Evolutionary conservation across 2,329 filamentous ascomycete species (phyloP).

Genomic region (Fusarium chlamydosporum): DNA sequence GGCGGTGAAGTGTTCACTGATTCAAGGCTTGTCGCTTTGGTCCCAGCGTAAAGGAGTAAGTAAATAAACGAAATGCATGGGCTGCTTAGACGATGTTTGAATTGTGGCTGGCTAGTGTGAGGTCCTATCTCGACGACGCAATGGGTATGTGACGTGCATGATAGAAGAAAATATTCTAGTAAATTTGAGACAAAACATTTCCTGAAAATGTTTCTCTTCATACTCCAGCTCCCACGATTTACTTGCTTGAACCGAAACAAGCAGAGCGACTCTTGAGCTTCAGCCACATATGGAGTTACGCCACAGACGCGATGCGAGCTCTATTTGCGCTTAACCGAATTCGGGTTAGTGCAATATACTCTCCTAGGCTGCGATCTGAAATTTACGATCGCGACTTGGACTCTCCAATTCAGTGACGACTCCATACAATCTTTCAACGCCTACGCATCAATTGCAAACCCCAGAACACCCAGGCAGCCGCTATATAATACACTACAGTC

Average conservation of each 20-base stretch:
- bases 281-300: constrained; percentile 35
- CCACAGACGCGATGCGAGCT: constrained; percentile 34
- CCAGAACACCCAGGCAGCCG: constrained; percentile 38
- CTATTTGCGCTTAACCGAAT: constrained; percentile 17
- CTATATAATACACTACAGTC: constrained; percentile 24
- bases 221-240: not conserved
- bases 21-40: constrained; percentile 27
- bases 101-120: constrained; percentile 41
- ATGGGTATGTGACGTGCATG: no score
- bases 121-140: not conserved
- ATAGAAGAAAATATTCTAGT: not conserved
- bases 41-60: constrained; percentile 27
- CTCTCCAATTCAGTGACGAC: constrained; percentile 36
- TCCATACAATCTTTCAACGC: constrained; percentile 45
- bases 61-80: constrained; percentile 39
- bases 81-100: constrained; percentile 9
- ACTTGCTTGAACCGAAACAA: not conserved
- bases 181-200: not conserved
- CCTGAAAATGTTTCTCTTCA: not conserved
- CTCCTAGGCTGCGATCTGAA: constrained; percentile 53
- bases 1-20: constrained; percentile 23
- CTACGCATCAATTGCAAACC: constrained; percentile 47
- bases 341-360: constrained; percentile 39
- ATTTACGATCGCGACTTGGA: constrained; percentile 55
- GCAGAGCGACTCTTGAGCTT: not conserved